Evolutionary conservation across 2,329 filamentous ascomycete species (phyloP).

Genomic region (Zasmidium cellare): DNA sequence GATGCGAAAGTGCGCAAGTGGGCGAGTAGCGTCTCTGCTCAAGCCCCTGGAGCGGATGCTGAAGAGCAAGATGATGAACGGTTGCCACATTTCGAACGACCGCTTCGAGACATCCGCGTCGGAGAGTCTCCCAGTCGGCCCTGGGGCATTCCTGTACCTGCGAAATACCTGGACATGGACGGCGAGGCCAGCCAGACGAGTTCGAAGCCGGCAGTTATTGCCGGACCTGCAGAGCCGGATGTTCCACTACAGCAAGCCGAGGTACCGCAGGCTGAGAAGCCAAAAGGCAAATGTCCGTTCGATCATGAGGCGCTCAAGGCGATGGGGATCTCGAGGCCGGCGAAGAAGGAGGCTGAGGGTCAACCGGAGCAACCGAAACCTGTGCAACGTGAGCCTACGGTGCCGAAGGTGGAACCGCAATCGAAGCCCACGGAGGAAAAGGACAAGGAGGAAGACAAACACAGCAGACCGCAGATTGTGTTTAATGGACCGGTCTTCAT

Average conservation of each 20-base stretch:
- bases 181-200: slow-evolving; percentile 39
- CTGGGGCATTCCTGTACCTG: slow-evolving; percentile 85
- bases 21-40: slow-evolving; percentile 73
- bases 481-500: slow-evolving; percentile 95
- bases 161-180: slow-evolving; percentile 45
- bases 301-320: slow-evolving; percentile 14
- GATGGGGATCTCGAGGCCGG: background rate
- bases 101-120: slow-evolving; percentile 84
- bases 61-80: slow-evolving; percentile 58
- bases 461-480: slow-evolving; percentile 66
- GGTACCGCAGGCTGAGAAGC: slow-evolving; percentile 6
- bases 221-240: slow-evolving; percentile 48
- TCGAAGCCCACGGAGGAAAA: background rate
- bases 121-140: slow-evolving; percentile 91
- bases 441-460: background rate
- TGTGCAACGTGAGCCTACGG: background rate
- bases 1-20: slow-evolving; percentile 79
- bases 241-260: slow-evolving; percentile 8
- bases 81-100: slow-evolving; percentile 76
- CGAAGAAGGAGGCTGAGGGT: background rate
- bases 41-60: slow-evolving; percentile 45
- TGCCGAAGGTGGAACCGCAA: background rate
- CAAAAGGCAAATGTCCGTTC: slow-evolving; percentile 24
- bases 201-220: slow-evolving; percentile 47
- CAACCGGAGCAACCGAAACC: background rate